Percentiles rank a stretch among this genome's conserved stretches.
phyloP scores from a whole-genome alignment of 495 filamentous ascomycete species.

The Immersiella caudata region DNA sequence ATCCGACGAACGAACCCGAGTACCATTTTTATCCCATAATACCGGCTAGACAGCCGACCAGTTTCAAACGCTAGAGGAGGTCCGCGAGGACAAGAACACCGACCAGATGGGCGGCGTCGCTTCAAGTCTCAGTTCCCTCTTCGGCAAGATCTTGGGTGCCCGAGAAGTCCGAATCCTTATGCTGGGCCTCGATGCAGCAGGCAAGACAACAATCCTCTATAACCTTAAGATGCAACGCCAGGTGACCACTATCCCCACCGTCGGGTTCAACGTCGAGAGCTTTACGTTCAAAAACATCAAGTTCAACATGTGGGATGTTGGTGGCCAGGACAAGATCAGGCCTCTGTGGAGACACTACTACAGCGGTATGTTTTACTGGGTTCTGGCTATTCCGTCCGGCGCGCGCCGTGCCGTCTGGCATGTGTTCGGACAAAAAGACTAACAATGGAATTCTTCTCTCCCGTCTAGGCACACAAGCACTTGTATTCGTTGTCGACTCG shows the following conservation, averaged over 20 bases:
- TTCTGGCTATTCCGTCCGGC: too few species aligned
- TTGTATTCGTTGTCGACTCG: slow-evolving; percentile 97
- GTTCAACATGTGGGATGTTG: slow-evolving; percentile 99
- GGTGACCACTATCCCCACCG: slow-evolving; percentile 98
- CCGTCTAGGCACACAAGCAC: slow-evolving; percentile 94
- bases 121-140: slow-evolving; percentile 29
- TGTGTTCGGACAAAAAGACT: too few species aligned
- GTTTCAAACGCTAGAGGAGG: not conserved
- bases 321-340: slow-evolving; percentile 98
- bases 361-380: slow-evolving; percentile 68
- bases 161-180: slow-evolving; percentile 98
- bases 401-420: too few species aligned
- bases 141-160: slow-evolving; percentile 97
- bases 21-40: not conserved
- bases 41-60: too few species aligned
- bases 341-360: slow-evolving; percentile 99
- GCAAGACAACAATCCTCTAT: slow-evolving; percentile 99
- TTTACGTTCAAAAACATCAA: slow-evolving; percentile 99
- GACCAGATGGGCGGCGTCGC: slow-evolving; percentile 32
- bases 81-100: slow-evolving; percentile 16
- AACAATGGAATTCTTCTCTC: too few species aligned
- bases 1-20: too few species aligned
- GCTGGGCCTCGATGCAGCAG: slow-evolving; percentile 95
- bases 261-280: slow-evolving; percentile 99
- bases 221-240: slow-evolving; percentile 98